Conservation (phyloP, 495 filamentous ascomycete species). For the Aspergillus nidulans region DNA sequence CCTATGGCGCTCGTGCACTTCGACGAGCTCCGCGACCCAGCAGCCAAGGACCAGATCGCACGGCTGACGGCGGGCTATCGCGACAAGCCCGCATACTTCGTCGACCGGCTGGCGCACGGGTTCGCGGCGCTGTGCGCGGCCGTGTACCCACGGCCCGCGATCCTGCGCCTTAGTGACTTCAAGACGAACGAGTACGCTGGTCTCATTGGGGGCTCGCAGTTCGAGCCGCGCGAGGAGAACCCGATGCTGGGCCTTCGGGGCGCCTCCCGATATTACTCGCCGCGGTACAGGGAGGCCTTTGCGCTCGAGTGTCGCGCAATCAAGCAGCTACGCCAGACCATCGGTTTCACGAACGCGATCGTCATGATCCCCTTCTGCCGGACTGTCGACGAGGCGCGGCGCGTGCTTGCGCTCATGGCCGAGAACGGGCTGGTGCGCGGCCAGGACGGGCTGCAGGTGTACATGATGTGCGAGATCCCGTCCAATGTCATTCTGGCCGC, state of each 20-base stretch:
- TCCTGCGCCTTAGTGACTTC: constrained; percentile 37
- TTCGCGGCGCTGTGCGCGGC: constrained; percentile 33
- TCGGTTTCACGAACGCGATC: constrained; percentile 33
- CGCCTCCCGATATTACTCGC: constrained; percentile 35
- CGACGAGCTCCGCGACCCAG: constrained; percentile 21
- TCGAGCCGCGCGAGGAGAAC: constrained; percentile 33
- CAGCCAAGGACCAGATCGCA: constrained; percentile 24
- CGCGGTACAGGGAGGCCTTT: constrained; percentile 33
- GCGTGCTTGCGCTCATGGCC: constrained; percentile 29
- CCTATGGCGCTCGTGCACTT: constrained; percentile 34
- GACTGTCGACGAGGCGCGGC: constrained; percentile 27
- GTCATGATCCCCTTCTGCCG: constrained; percentile 40
- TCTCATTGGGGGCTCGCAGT: constrained; percentile 33
- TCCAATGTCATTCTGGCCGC: constrained; percentile 33
- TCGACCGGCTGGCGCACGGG: constrained; percentile 31
- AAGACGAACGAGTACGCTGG: constrained; percentile 38
- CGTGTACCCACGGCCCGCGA: constrained; percentile 27
- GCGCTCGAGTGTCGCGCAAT: constrained; percentile 36
- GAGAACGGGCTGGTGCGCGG: constrained; percentile 29
- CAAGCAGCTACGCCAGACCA: constrained; percentile 28
- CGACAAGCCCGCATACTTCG: constrained; percentile 33
- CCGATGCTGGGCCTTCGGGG: constrained; percentile 39
- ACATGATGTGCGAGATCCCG: constrained; percentile 39
- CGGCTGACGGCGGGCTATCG: constrained; percentile 25
- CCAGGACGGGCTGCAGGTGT: constrained; percentile 30